phyloP scores from a whole-genome alignment of 345 rosid genomes.

The Anastatica hierochuntica region DNA sequence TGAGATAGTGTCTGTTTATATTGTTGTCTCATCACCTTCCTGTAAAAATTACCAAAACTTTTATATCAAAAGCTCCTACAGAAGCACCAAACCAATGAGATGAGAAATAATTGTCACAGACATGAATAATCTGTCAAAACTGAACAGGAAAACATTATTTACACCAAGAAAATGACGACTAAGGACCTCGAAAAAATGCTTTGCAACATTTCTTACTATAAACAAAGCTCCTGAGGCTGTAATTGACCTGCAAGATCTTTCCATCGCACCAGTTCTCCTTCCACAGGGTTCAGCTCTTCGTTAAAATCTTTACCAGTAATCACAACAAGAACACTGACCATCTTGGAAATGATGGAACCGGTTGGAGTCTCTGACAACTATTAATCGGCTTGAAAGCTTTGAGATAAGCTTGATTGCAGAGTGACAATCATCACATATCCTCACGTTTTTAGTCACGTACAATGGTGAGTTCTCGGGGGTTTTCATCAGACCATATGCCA shows the following conservation, averaged over 20 bases:
- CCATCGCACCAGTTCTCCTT: too few species aligned
- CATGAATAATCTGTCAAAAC: too few species aligned
- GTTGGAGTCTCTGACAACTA: constrained; percentile 68
- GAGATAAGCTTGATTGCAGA: constrained; percentile 68
- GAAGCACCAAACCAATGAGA: too few species aligned
- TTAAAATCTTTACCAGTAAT: constrained; percentile 25
- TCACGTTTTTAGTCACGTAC: constrained; percentile 53
- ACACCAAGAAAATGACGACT: too few species aligned
- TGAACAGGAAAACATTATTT: too few species aligned
- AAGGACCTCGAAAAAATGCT: too few species aligned
- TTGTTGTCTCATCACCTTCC: constrained; percentile 1
- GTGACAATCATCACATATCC: constrained; percentile 89
- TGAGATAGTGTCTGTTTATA: too few species aligned
- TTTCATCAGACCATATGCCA: constrained; percentile 69
- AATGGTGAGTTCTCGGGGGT: constrained; percentile 50
- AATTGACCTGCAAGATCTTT: too few species aligned
- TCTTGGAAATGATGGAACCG: constrained; percentile 70
- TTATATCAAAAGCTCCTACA: constrained; percentile 7
- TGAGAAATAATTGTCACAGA: too few species aligned
- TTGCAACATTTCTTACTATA: too few species aligned
- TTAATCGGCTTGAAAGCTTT: constrained; percentile 37
- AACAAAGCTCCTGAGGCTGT: too few species aligned
- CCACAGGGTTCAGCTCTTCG: too few species aligned
- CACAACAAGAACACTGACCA: constrained; percentile 65
- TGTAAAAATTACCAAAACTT: constrained; percentile 3